Conservation (phyloP, 73 alveolate genomes). For the Paramecium pentaurelia region DNA sequence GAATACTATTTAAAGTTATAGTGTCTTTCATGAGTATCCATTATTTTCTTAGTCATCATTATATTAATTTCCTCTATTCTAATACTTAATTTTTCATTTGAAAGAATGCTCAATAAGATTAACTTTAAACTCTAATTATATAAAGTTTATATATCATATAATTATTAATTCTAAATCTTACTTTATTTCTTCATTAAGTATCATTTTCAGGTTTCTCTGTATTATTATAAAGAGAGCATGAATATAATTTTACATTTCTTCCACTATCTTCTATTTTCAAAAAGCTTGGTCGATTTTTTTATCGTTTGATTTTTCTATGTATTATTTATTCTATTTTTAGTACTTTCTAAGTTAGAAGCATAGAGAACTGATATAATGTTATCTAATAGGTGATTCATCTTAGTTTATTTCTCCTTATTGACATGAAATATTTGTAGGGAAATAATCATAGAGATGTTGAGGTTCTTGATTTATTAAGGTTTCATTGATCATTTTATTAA, state of each 20-base stretch:
- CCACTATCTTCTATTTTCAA: constrained; percentile 7
- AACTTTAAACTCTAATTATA: neutral
- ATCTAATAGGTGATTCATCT: neutral
- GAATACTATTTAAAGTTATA: neutral
- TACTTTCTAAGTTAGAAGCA: neutral
- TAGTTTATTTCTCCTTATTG: neutral
- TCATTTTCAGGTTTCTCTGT: neutral
- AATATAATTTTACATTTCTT: neutral
- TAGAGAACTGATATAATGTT: neutral
- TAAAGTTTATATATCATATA: neutral
- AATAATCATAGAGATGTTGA: neutral
- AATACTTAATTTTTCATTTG: neutral
- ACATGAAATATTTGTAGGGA: neutral
- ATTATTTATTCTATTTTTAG: neutral
- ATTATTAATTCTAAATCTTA: neutral
- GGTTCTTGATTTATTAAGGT: neutral
- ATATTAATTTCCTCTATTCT: neutral
- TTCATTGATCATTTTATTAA: neutral
- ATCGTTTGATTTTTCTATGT: neutral
- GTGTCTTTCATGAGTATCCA: neutral
- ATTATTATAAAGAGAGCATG: neutral
- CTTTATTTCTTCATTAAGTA: neutral
- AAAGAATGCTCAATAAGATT: neutral
- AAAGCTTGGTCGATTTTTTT: neutral
- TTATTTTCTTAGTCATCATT: neutral